Percentiles rank a stretch among this genome's conserved stretches.
These are phyloP conservation scores for Sporothrix mexicana DNA, from an alignment of 2,329 filamentous ascomycete genomes.

Conservation along the genomic window DNA sequence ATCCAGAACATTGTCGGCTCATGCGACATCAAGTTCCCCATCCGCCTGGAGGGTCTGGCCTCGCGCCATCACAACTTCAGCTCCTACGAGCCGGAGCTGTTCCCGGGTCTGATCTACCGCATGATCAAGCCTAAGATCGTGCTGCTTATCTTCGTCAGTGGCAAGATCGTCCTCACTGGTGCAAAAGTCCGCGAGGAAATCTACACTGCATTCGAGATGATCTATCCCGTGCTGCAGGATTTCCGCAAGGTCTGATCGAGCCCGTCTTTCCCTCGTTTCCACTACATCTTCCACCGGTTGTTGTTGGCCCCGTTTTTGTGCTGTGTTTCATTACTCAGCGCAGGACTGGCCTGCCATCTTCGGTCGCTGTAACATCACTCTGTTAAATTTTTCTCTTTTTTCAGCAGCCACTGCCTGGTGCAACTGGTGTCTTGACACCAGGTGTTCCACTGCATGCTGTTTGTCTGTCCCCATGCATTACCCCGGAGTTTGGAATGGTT, in stretches of 20 bases:
- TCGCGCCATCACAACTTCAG: conserved; percentile 99
- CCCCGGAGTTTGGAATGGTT: conserved; percentile 15
- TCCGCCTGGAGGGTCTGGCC: conserved; percentile 94
- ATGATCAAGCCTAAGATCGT: conserved; percentile 99
- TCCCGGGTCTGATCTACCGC: conserved; percentile 98
- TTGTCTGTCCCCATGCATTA: conserved; percentile 25
- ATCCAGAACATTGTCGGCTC: conserved; percentile 99
- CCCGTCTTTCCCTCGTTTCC: conserved; percentile 40
- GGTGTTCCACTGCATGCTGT: not conserved
- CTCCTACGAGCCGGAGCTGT: conserved; percentile 94
- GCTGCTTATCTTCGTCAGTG: conserved; percentile 94
- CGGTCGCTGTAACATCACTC: conserved; percentile 34
- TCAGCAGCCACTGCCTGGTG: not conserved
- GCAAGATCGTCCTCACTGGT: conserved; percentile 97
- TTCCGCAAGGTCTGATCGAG: conserved; percentile 30
- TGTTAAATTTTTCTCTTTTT: conserved; percentile 1
- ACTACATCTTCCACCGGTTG: not conserved
- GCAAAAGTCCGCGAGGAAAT: conserved; percentile 99
- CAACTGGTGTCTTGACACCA: not conserved
- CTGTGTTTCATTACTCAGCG: not conserved
- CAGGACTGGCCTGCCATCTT: not conserved
- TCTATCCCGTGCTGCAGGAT: conserved; percentile 85
- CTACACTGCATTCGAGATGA: conserved; percentile 95
- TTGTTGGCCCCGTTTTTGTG: not conserved
- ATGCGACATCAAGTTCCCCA: conserved; percentile 99